These are phyloP conservation scores for Solanum etuberosum DNA, from an alignment of 257 asterid genomes.

Conservation along the genomic window DNA sequence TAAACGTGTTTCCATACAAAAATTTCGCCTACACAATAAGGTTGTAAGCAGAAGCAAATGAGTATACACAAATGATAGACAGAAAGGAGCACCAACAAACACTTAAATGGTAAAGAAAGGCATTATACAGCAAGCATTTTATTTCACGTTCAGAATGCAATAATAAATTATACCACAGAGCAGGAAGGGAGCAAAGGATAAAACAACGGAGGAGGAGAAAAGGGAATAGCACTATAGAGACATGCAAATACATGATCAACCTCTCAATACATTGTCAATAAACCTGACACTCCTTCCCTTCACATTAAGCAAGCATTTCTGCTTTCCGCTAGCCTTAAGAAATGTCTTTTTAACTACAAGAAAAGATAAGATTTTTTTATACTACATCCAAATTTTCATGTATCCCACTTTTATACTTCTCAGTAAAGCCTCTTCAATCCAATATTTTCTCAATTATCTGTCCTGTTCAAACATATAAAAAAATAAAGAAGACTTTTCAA, in stretches of 20 bases:
- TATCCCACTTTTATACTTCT: not conserved
- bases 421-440: not conserved
- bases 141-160: not conserved
- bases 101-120: not conserved
- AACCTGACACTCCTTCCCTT: not conserved
- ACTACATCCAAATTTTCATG: not conserved
- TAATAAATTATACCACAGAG: not conserved
- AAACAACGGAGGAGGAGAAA: not conserved
- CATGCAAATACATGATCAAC: not conserved
- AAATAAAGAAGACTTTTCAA: not conserved
- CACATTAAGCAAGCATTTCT: not conserved
- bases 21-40: constrained; percentile 59
- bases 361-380: not conserved
- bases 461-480: not conserved
- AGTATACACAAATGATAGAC: not conserved
- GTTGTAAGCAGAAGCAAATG: not conserved
- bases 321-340: not conserved
- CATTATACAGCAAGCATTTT: not conserved
- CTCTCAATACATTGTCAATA: not conserved
- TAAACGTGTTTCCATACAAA: constrained; percentile 71
- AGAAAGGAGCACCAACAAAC: not conserved
- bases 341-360: not conserved
- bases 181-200: not conserved
- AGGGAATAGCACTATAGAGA: not conserved
- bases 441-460: not conserved